Evolutionary conservation across 106 monocot species (phyloP).

Genomic region (Alisma plantagoaquatica): DNA sequence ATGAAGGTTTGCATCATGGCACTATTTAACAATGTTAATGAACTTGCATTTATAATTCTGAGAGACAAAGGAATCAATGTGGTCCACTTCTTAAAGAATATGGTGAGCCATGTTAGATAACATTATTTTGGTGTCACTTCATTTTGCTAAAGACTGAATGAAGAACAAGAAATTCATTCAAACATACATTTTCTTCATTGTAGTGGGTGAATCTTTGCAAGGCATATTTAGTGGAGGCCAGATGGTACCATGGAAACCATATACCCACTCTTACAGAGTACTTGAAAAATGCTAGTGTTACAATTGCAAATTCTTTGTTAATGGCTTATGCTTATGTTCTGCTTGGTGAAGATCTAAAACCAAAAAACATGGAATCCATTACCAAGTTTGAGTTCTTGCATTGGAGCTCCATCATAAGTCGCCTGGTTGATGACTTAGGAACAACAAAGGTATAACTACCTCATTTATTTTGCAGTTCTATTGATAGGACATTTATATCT

Average conservation of each 20-base stretch:
- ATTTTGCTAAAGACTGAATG: too few species aligned
- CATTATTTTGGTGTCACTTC: not conserved
- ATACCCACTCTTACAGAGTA: slow-evolving; percentile 1
- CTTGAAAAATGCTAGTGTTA: not conserved
- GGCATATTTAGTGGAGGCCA: too few species aligned
- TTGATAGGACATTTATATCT: too few species aligned
- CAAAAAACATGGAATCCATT: not conserved
- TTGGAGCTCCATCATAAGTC: not conserved
- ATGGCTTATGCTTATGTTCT: not conserved
- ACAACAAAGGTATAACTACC: not conserved
- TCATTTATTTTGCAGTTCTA: not conserved
- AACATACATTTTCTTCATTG: not conserved
- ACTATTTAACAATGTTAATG: not conserved
- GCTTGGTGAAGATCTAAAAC: not conserved
- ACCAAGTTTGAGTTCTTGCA: not conserved
- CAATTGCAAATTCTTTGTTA: not conserved
- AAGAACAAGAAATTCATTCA: not conserved
- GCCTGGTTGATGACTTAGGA: not conserved
- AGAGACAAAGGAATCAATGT: not conserved
- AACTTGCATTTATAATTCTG: not conserved
- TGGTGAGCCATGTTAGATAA: not conserved
- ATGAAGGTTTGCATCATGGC: not conserved
- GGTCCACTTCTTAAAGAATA: not conserved
- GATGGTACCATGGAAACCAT: not conserved
- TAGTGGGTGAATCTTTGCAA: not conserved